Conservation (phyloP, 2,329 filamentous ascomycete genomes). For the Exophiala bonariae region DNA sequence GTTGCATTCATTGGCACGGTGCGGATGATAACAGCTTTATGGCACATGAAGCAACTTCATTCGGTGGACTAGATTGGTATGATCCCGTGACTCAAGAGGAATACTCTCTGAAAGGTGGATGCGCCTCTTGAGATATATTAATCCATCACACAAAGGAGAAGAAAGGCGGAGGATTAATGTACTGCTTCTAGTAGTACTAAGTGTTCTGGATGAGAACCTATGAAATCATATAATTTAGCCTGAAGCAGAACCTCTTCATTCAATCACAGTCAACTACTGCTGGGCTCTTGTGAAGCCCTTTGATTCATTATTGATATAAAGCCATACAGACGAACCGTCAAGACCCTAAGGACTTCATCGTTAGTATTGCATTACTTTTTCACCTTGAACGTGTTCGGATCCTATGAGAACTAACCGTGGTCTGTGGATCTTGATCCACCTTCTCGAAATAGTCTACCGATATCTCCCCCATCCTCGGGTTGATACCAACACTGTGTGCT, state of each 20-base stretch:
- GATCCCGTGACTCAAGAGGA: conserved; percentile 38
- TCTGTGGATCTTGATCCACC: conserved; percentile 7
- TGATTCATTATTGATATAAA: conserved; percentile 3
- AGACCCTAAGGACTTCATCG: not conserved
- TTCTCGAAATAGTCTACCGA: conserved; percentile 1
- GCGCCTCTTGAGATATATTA: no score
- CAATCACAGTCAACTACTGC: no score
- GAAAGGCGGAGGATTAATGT: no score
- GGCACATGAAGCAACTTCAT: conserved; percentile 40
- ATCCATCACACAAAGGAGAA: no score
- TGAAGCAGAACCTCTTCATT: no score
- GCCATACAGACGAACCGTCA: conserved; percentile 3
- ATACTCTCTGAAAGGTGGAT: conserved; percentile 27
- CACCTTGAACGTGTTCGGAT: not conserved
- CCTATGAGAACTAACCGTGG: conserved; percentile 4
- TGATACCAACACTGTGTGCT: conserved; percentile 2
- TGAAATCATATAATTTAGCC: no score
- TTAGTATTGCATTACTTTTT: not conserved
- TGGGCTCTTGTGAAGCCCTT: not conserved
- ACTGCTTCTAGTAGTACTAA: no score
- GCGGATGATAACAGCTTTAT: conserved; percentile 42
- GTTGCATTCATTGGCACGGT: conserved; percentile 47
- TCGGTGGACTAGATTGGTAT: conserved; percentile 40
- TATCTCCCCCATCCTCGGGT: conserved; percentile 6
- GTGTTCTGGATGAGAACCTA: no score